These are phyloP conservation scores for Neoarthrinium moseri DNA, from an alignment of 2,329 filamentous ascomycete species.

Conservation along the genomic window DNA sequence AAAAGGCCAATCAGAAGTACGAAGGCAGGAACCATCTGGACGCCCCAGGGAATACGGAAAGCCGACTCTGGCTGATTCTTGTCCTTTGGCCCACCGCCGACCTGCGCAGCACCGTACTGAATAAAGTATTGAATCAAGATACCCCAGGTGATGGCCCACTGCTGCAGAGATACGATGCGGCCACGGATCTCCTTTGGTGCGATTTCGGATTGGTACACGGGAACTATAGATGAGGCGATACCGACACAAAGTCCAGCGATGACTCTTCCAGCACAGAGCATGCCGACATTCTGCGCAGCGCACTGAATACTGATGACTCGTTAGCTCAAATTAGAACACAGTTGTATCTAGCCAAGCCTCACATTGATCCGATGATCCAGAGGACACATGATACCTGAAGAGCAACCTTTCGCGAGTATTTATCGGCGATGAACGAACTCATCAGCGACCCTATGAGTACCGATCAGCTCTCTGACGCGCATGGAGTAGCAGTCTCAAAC, in stretches of 20 bases:
- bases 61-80: constrained; percentile 48
- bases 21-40: constrained; percentile 56
- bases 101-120: constrained; percentile 60
- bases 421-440: constrained; percentile 51
- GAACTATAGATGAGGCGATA: constrained; percentile 70
- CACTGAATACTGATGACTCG: constrained; percentile 48
- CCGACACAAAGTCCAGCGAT: constrained; percentile 74
- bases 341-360: constrained; percentile 5
- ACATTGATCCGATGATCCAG: constrained; percentile 48
- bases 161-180: constrained; percentile 62
- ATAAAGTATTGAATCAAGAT: constrained; percentile 68
- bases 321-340: background rate
- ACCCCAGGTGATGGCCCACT: constrained; percentile 71
- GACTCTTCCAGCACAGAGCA: constrained; percentile 70
- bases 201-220: constrained; percentile 68
- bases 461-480: constrained; percentile 15
- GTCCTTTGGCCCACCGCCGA: constrained; percentile 50
- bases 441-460: constrained; percentile 39
- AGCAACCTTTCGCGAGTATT: constrained; percentile 45
- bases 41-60: constrained; percentile 61
- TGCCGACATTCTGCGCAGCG: constrained; percentile 63
- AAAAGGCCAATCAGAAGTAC: constrained; percentile 55
- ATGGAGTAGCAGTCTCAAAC: background rate
- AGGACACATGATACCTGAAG: constrained; percentile 49
- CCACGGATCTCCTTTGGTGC: constrained; percentile 58